Conservation (phyloP, 129 eudicot species). For the Chrysanthemum seticuspe region DNA sequence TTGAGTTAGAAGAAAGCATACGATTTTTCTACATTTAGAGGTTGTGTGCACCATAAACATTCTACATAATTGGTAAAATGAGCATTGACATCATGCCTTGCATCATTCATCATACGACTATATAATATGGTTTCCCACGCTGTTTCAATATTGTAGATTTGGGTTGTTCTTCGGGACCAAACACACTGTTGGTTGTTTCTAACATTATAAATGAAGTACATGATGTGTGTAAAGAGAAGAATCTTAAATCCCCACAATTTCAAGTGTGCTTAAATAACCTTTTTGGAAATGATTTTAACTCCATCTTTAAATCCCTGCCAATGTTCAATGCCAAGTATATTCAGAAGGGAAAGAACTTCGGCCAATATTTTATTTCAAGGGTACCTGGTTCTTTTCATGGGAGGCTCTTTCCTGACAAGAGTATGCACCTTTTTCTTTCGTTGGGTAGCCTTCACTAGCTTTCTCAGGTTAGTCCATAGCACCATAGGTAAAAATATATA, state of each 20-base stretch:
- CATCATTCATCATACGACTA: too few relatives aligned
- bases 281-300: neutral
- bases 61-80: too few relatives aligned
- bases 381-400: neutral
- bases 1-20: too few relatives aligned
- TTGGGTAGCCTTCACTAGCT: constrained; percentile 1
- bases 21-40: too few relatives aligned
- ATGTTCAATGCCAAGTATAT: neutral
- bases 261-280: constrained; percentile 2
- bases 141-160: neutral
- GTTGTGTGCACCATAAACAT: too few relatives aligned
- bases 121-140: neutral
- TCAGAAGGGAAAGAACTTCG: neutral
- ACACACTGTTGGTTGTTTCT: neutral
- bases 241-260: neutral
- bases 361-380: neutral
- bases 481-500: too few relatives aligned
- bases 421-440: constrained; percentile 3
- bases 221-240: neutral
- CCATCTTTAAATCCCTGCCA: neutral
- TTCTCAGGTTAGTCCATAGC: constrained; percentile 1
- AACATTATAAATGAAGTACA: constrained; percentile 4
- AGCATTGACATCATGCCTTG: too few relatives aligned
- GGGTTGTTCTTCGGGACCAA: constrained; percentile 7
- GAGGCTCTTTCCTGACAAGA: constrained; percentile 1